These are phyloP conservation scores for Alopecurus myosuroides DNA, from an alignment of 176 grass and related monocot species.

Conservation along the genomic window DNA sequence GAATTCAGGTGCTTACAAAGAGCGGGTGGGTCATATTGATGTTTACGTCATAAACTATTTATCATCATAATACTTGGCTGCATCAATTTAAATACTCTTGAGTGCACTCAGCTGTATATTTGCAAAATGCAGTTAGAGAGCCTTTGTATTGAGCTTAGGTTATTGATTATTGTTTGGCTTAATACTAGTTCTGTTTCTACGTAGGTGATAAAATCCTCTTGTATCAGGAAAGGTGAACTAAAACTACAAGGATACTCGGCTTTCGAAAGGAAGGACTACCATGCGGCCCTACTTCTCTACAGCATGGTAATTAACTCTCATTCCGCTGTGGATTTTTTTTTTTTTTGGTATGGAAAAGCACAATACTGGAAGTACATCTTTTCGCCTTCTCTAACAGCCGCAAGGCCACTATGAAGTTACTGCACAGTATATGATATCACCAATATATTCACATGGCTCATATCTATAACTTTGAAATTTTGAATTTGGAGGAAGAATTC, in stretches of 20 bases:
- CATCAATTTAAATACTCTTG: not conserved
- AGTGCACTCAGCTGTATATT: not conserved
- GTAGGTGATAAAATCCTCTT: not conserved
- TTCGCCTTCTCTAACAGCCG: not conserved
- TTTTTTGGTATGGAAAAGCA: not conserved
- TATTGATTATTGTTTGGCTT: not conserved
- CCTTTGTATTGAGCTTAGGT: not conserved
- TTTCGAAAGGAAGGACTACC: not conserved
- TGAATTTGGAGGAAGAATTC: not conserved
- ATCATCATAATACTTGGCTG: not conserved
- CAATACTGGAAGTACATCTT: not conserved
- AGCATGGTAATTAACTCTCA: not conserved
- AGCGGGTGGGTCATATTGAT: not conserved
- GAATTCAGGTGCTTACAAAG: slow-evolving; percentile 9
- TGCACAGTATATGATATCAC: not conserved
- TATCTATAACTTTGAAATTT: not conserved
- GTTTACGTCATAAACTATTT: not conserved
- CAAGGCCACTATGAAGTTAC: not conserved
- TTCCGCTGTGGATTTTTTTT: not conserved
- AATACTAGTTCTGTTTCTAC: not conserved
- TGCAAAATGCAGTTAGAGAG: not conserved
- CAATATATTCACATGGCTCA: not conserved
- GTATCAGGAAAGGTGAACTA: not conserved
- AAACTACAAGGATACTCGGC: not conserved
- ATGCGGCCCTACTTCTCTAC: not conserved